phyloP scores from a whole-genome alignment of 2,329 filamentous ascomycete species.

The Rasamsonia emersonii region DNA sequence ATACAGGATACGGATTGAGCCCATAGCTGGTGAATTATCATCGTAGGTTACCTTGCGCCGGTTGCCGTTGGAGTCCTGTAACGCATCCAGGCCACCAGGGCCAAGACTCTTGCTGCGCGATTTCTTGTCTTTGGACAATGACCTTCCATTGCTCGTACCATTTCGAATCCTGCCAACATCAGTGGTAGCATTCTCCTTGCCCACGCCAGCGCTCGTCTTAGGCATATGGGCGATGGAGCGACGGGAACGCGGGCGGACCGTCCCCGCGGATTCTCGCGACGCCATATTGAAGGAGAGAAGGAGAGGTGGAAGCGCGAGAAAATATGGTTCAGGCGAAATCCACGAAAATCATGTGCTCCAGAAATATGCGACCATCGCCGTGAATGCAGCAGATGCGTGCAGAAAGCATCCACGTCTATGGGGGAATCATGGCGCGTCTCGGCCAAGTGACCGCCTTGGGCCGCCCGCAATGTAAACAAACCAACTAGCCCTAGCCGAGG shows the following conservation, averaged over 20 bases:
- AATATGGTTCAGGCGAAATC: neutral
- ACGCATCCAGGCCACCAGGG: constrained; percentile 76
- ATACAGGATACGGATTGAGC: no score
- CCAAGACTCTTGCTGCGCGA: constrained; percentile 93
- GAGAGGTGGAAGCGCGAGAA: neutral
- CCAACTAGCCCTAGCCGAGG: constrained; percentile 35
- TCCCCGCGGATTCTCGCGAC: constrained; percentile 26
- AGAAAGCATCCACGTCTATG: constrained; percentile 11
- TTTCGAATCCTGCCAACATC: constrained; percentile 47
- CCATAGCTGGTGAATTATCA: constrained; percentile 4
- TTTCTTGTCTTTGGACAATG: constrained; percentile 49
- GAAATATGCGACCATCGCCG: constrained; percentile 10
- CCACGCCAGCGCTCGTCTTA: constrained; percentile 40
- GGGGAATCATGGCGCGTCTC: constrained; percentile 20
- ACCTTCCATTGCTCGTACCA: constrained; percentile 15
- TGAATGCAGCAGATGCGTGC: neutral
- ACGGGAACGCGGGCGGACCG: constrained; percentile 41
- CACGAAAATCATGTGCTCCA: constrained; percentile 6
- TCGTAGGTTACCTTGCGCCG: constrained; percentile 68
- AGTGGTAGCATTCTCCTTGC: constrained; percentile 72
- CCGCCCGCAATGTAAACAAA: constrained; percentile 36
- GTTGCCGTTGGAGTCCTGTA: constrained; percentile 68
- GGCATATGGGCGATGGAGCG: constrained; percentile 63
- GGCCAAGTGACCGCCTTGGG: constrained; percentile 21
- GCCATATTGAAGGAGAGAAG: constrained; percentile 17